These are phyloP conservation scores for Aspergillus bridgeri DNA, from an alignment of 495 filamentous ascomycete genomes.

Conservation along the genomic window DNA sequence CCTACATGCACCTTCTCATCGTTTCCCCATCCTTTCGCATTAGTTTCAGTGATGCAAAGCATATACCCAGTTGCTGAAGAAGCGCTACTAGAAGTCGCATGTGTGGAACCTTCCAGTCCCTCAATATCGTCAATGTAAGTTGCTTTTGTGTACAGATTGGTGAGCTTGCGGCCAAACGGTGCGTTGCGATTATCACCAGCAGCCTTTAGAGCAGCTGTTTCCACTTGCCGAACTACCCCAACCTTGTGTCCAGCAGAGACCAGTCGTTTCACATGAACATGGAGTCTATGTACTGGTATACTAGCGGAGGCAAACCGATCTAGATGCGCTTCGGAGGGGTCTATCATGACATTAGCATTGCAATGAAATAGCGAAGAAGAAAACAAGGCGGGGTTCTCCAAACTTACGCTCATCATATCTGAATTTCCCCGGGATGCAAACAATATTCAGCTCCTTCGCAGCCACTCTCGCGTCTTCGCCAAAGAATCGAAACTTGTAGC, in stretches of 20 bases:
- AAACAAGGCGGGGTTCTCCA: too few species aligned
- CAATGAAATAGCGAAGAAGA: not conserved
- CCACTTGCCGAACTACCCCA: slow-evolving; percentile 91
- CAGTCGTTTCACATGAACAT: slow-evolving; percentile 92
- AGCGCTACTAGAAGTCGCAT: slow-evolving; percentile 47
- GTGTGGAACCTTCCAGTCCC: slow-evolving; percentile 57
- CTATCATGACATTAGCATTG: slow-evolving; percentile 15
- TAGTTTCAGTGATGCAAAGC: slow-evolving; percentile 86
- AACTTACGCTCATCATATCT: slow-evolving; percentile 82
- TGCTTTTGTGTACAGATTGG: slow-evolving; percentile 96
- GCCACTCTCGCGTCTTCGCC: slow-evolving; percentile 94
- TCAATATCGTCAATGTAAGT: slow-evolving; percentile 97
- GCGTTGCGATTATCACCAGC: slow-evolving; percentile 92
- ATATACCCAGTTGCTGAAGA: slow-evolving; percentile 82
- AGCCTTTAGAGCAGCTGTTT: slow-evolving; percentile 97
- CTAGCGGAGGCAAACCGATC: slow-evolving; percentile 94
- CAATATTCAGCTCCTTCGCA: slow-evolving; percentile 87
- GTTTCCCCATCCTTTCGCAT: slow-evolving; percentile 78
- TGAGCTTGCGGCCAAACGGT: slow-evolving; percentile 88
- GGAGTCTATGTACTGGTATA: slow-evolving; percentile 86
- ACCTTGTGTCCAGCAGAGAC: slow-evolving; percentile 94
- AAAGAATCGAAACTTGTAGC: slow-evolving; percentile 97
- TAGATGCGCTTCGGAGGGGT: slow-evolving; percentile 89
- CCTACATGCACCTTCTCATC: slow-evolving; percentile 94
- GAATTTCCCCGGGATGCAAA: slow-evolving; percentile 95